Evolutionary conservation across 306 rosid genomes (phyloP).

Genomic region (Fragaria vesca): DNA sequence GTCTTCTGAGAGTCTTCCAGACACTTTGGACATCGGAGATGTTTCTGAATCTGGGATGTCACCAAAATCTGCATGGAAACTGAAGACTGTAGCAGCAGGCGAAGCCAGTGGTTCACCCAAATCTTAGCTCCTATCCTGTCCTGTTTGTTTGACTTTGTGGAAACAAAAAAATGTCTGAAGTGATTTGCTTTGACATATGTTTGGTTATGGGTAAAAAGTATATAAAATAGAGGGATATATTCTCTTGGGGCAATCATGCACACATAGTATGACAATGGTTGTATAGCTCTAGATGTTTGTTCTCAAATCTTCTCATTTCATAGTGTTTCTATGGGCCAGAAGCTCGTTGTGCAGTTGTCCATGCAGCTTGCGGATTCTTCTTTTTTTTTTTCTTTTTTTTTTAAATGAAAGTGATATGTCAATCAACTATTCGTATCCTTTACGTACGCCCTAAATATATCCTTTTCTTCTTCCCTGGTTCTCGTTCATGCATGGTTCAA

Average conservation of each 20-base stretch:
- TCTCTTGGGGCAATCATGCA: constrained; percentile 20
- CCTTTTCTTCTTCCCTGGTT: too few species aligned
- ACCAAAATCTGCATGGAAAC: constrained; percentile 40
- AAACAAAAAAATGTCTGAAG: constrained; percentile 8
- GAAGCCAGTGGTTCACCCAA: constrained; percentile 51
- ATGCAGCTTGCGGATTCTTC: constrained; percentile 24
- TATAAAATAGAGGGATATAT: constrained; percentile 36
- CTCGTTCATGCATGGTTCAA: too few species aligned
- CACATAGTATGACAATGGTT: constrained; percentile 27
- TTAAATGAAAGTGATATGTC: constrained; percentile 20
- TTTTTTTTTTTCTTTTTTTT: not conserved
- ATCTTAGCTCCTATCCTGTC: constrained; percentile 27
- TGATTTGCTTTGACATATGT: constrained; percentile 27
- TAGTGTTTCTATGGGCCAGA: constrained; percentile 37
- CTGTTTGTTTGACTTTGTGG: constrained; percentile 40
- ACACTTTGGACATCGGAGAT: constrained; percentile 80
- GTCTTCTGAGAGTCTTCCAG: constrained; percentile 70
- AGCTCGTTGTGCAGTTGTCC: constrained; percentile 25
- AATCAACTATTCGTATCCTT: not conserved
- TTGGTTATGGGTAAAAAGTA: constrained; percentile 38
- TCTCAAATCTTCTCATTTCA: constrained; percentile 28
- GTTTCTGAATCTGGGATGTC: constrained; percentile 56
- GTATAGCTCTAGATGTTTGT: constrained; percentile 53
- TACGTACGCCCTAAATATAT: not conserved
- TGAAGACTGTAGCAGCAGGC: constrained; percentile 54